These are phyloP conservation scores for Pecoramyces ruminantium DNA, from an alignment of 192 early-diverging fungal genomes.

Conservation along the genomic window DNA sequence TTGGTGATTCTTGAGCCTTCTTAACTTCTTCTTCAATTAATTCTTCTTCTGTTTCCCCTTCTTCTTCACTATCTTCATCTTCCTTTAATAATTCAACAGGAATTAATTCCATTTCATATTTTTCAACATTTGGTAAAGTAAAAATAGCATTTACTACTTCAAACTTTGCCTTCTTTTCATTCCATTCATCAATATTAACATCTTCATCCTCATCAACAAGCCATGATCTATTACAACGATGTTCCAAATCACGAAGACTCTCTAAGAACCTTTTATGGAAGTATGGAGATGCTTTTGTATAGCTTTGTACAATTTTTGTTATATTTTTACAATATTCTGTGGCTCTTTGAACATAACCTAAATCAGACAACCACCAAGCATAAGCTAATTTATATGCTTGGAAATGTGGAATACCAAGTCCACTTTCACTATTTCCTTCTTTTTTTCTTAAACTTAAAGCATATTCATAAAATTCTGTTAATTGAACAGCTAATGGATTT, in stretches of 20 bases:
- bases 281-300: conserved; percentile 63
- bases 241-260: conserved; percentile 51
- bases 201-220: neutral
- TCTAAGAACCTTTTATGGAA: conserved; percentile 55
- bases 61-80: neutral
- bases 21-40: neutral
- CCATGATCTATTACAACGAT: conserved; percentile 13
- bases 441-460: conserved; percentile 24
- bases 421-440: conserved; percentile 14
- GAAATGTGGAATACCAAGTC: conserved; percentile 60
- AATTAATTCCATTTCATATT: neutral
- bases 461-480: conserved; percentile 76
- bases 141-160: neutral
- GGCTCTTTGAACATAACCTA: conserved; percentile 56
- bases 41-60: neutral
- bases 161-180: neutral
- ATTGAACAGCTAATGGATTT: conserved; percentile 37
- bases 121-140: neutral
- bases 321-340: conserved; percentile 62
- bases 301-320: conserved; percentile 45
- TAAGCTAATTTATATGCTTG: conserved; percentile 76
- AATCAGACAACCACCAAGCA: conserved; percentile 66
- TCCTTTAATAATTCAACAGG: neutral
- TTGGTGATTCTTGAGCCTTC: too few relatives aligned
- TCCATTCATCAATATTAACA: neutral